These are phyloP conservation scores for Diaporthe sp. DNA, from an alignment of 2,329 filamentous ascomycete species.

Conservation along the genomic window DNA sequence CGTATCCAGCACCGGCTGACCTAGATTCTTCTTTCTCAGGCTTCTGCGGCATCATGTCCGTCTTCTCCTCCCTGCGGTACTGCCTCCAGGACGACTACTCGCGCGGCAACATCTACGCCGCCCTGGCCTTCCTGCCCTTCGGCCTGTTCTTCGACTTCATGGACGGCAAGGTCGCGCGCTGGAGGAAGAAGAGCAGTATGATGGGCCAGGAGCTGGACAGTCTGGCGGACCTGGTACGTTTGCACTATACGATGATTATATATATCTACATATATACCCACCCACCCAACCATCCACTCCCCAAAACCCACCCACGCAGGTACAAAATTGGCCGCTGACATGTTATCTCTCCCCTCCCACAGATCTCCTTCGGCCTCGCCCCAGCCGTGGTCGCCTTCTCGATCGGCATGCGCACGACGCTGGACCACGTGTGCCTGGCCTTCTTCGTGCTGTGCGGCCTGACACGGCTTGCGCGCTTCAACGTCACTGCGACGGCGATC, in stretches of 20 bases:
- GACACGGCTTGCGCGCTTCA: slow-evolving; percentile 94
- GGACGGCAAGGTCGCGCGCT: slow-evolving; percentile 95
- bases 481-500: slow-evolving; percentile 90
- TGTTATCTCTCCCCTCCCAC: background rate
- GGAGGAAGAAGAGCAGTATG: slow-evolving; percentile 95
- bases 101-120: slow-evolving; percentile 81
- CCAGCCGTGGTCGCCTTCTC: slow-evolving; percentile 90
- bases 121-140: slow-evolving; percentile 89
- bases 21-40: slow-evolving; percentile 57
- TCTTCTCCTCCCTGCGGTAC: slow-evolving; percentile 96
- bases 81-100: slow-evolving; percentile 77
- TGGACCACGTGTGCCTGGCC: slow-evolving; percentile 84
- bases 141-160: slow-evolving; percentile 98
- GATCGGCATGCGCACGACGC: slow-evolving; percentile 84
- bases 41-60: slow-evolving; percentile 92
- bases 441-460: slow-evolving; percentile 97
- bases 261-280: background rate
- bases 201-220: slow-evolving; percentile 99
- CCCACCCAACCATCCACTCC: slow-evolving; percentile 4
- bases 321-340: background rate
- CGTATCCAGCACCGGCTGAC: slow-evolving; percentile 27
- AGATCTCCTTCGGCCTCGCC: slow-evolving; percentile 96
- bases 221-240: slow-evolving; percentile 87
- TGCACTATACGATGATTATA: slow-evolving; percentile 3
- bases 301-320: background rate